Evolutionary conservation across 2,329 filamentous ascomycete genomes (phyloP).

Genomic region (Paecilomyces dactylethromorphus): DNA sequence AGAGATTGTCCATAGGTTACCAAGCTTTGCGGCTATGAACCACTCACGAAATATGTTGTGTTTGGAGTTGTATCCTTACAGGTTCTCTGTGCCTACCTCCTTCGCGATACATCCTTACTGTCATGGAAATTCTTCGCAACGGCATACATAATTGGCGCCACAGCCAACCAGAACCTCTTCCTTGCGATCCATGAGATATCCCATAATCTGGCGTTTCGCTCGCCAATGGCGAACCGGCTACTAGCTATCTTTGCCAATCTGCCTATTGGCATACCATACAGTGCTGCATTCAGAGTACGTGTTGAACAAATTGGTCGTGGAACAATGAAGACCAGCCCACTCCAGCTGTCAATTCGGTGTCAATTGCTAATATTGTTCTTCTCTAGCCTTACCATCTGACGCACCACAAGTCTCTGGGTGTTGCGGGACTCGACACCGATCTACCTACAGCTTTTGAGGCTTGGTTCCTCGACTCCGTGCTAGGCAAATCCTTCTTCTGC

Average conservation of each 20-base stretch:
- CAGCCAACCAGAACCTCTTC: slow-evolving; percentile 97
- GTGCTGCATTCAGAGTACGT: slow-evolving; percentile 81
- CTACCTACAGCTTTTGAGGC: slow-evolving; percentile 89
- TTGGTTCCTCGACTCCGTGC: slow-evolving; percentile 81
- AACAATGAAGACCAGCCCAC: background rate
- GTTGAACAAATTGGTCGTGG: background rate
- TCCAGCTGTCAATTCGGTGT: background rate
- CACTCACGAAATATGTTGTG: slow-evolving; percentile 91
- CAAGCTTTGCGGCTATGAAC: slow-evolving; percentile 93
- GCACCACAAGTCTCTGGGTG: slow-evolving; percentile 96
- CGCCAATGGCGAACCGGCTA: slow-evolving; percentile 69
- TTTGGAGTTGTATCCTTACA: slow-evolving; percentile 77
- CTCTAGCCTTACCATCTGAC: slow-evolving; percentile 90
- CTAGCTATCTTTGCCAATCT: slow-evolving; percentile 92
- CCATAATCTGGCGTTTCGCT: slow-evolving; percentile 91
- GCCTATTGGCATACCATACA: slow-evolving; percentile 92
- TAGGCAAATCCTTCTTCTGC: slow-evolving; percentile 97
- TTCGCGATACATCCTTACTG: slow-evolving; percentile 71
- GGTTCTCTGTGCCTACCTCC: slow-evolving; percentile 66
- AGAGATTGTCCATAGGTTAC: slow-evolving; percentile 58
- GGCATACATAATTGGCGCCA: slow-evolving; percentile 87
- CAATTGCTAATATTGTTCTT: background rate
- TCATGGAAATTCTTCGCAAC: slow-evolving; percentile 80
- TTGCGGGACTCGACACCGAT: slow-evolving; percentile 93
- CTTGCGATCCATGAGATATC: slow-evolving; percentile 98